Evolutionary conservation across 2,329 filamentous ascomycete genomes (phyloP), one percentile per base, ranked within the genome.

Genomic region (Blastomyces percursus): DNA sequence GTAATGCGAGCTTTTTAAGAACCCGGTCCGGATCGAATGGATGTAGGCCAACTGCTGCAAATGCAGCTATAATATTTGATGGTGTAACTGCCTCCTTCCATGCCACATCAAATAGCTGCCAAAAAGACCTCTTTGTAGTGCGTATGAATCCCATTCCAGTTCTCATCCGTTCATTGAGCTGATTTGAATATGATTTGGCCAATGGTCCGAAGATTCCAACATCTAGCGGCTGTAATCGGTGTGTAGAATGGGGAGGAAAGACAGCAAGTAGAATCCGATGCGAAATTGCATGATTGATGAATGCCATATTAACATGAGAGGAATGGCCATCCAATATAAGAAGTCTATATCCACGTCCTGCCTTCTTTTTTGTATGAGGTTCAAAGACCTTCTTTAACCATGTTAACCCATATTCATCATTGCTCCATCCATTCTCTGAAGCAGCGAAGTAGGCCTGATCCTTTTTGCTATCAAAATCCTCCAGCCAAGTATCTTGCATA

Each of bases 401-500:
- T 4, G 19, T 32, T 9, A 62, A 30, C 8, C 27, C 42, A 52
- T 59, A 64, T 38, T 55, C 42, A 60, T 64, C 56, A 62, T 44
- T 60, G 14, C 38, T 59, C 32, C 56, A 64, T 40, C 32, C 56
- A 60, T 60, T 64, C 19, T 40, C 44, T n/a, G 50, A 62, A n/a
- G 62, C 24, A 50, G 62, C 30, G 21, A 62, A 64, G 50, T 62
- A 60, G 1, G 60, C 42, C 21, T 44, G n/a, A 40, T 62, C 32
- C 27, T 56, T 54, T 54, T 62, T 3, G 62, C 55, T 27, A 30
- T 30, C 27, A 30, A n/a, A n/a, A n/a, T n/a, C n/a, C n/a, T n/a
- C n/a, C n/a, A n/a, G n/a, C n/a, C n/a, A n/a, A n/a, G n/a, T 63
- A 54, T 63, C 46, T 46, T 61, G 52, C 40, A 63, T 52, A 46